phyloP scores from a whole-genome alignment of 2,329 filamentous ascomycete species.

The Pseudogymnoascus sp. region DNA sequence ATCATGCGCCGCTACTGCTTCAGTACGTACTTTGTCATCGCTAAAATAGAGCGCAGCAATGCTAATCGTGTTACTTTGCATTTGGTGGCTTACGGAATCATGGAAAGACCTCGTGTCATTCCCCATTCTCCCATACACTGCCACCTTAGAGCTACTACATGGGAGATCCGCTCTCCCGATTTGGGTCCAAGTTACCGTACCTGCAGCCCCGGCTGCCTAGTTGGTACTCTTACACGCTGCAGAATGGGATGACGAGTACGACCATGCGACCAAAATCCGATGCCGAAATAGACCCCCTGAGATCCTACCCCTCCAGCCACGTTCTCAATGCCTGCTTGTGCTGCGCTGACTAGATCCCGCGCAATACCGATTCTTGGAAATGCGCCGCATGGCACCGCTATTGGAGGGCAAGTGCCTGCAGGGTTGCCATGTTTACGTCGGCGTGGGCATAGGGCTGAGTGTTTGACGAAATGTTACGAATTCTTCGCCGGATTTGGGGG shows the following conservation, averaged over 20 bases:
- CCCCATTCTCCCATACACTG: constrained; percentile 2
- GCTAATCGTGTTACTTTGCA: not conserved
- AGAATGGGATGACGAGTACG: not conserved
- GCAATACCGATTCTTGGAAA: not conserved
- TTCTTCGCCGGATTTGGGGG: not conserved
- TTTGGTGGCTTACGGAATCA: constrained; percentile 4
- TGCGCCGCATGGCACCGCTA: not conserved
- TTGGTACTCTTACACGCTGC: not conserved
- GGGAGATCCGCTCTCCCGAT: not conserved
- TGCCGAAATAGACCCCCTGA: constrained; percentile 6
- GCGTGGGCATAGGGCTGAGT: constrained; percentile 5
- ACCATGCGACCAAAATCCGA: not conserved
- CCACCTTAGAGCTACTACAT: constrained; percentile 1
- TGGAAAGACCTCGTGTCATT: not conserved
- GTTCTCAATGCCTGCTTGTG: constrained; percentile 3
- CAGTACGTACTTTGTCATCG: constrained; percentile 3
- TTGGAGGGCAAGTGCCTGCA: not conserved
- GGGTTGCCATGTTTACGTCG: constrained; percentile 4
- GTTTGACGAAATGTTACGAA: not conserved
- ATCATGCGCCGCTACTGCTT: not conserved
- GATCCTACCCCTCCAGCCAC: constrained; percentile 5
- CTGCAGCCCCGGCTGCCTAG: constrained; percentile 1
- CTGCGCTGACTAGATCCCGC: constrained; percentile 1
- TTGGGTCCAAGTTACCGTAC: constrained; percentile 7
- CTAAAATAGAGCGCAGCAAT: constrained; percentile 3